Percentiles rank a stretch among this genome's conserved stretches.
These are phyloP conservation scores for Geotrichum australiense DNA, from an alignment of 1,139 yeast genomes.

Conservation along the genomic window DNA sequence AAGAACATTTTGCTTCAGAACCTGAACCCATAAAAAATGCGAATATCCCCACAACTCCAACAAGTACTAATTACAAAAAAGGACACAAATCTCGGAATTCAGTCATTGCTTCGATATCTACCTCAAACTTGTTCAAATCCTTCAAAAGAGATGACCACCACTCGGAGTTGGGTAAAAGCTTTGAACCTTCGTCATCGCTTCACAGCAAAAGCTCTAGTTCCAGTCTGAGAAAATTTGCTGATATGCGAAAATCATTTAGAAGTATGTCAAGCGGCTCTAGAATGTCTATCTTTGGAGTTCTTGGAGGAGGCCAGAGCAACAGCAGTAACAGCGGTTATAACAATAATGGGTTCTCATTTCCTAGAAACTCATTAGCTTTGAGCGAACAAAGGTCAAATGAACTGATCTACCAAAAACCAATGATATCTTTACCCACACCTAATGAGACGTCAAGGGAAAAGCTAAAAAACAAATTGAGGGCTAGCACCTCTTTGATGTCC, in stretches of 20 bases:
- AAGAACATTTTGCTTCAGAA: conserved; percentile 20
- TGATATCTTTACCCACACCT: conserved; percentile 54
- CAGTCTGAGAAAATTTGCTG: background rate
- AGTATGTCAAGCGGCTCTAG: conserved; percentile 1
- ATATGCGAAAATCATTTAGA: background rate
- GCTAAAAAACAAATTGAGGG: conserved; percentile 45
- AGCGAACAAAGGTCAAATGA: conserved; percentile 5
- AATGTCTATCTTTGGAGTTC: conserved; percentile 5
- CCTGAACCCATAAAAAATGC: conserved; percentile 1
- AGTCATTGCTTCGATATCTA: conserved; percentile 14
- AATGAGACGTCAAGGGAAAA: conserved; percentile 50
- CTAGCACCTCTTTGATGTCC: conserved; percentile 47
- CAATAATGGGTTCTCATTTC: conserved; percentile 9
- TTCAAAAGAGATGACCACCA: conserved; percentile 8
- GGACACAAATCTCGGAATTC: conserved; percentile 13
- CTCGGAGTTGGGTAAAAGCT: background rate
- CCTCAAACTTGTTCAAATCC: conserved; percentile 9
- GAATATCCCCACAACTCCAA: background rate
- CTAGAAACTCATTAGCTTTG: background rate
- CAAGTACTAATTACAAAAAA: background rate
- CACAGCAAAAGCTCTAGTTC: background rate
- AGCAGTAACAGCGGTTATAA: background rate
- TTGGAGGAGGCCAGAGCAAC: background rate
- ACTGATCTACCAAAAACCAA: conserved; percentile 27
- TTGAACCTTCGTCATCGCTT: conserved; percentile 2